Evolutionary conservation across 148 eudicot genomes (phyloP).

Genomic region (Chenopodium suecicum): DNA sequence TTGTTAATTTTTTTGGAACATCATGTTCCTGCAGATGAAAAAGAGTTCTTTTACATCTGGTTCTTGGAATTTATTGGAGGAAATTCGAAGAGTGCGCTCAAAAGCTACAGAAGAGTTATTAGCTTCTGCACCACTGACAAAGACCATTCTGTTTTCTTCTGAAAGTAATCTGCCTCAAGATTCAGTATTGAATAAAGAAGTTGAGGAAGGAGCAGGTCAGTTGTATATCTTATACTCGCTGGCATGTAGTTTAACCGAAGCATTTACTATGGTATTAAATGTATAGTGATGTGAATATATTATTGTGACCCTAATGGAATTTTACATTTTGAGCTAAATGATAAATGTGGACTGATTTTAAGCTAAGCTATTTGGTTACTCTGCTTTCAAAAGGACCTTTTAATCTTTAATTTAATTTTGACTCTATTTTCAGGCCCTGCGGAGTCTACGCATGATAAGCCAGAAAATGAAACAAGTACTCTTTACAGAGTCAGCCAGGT

Average conservation of each 20-base stretch:
- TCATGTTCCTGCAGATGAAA: constrained; percentile 41
- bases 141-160: constrained; percentile 19
- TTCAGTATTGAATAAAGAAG: constrained; percentile 12
- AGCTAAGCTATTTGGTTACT: not conserved
- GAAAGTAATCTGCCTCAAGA: constrained; percentile 18
- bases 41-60: constrained; percentile 57
- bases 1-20: not conserved
- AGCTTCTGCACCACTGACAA: constrained; percentile 37
- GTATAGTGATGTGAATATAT: not conserved
- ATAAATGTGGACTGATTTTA: not conserved
- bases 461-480: constrained; percentile 8
- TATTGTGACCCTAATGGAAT: not conserved
- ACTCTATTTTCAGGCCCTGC: constrained; percentile 17
- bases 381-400: not conserved
- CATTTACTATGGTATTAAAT: not conserved
- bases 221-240: constrained; percentile 10
- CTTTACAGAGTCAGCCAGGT: constrained; percentile 6
- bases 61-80: constrained; percentile 82
- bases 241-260: constrained; percentile 6
- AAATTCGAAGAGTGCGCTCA: constrained; percentile 79
- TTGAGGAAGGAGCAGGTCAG: constrained; percentile 24
- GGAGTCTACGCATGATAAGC: constrained; percentile 20
- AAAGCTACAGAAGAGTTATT: constrained; percentile 82
- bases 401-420: not conserved
- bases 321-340: not conserved